phyloP scores from a whole-genome alignment of 305 asterid species.

The Coffea humblotiana region DNA sequence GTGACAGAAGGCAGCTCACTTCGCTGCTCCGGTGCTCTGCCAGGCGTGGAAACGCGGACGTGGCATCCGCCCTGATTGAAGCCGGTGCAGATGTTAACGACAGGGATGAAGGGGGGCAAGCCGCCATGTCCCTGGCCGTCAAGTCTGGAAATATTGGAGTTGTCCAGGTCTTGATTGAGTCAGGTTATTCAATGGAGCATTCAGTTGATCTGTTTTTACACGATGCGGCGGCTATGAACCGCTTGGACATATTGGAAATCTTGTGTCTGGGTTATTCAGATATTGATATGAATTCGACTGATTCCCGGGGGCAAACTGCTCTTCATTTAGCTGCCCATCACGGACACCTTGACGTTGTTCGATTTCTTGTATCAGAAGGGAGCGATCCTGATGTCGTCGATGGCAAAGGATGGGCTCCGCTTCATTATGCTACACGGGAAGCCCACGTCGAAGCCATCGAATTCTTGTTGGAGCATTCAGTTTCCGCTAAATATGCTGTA shows the following conservation, averaged over 20 bases:
- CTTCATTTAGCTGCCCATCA: conserved; percentile 54
- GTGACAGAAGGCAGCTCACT: conserved; percentile 45
- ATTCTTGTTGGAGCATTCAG: conserved; percentile 35
- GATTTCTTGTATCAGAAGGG: conserved; percentile 53
- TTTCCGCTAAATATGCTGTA: conserved; percentile 41
- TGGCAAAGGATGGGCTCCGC: conserved; percentile 46
- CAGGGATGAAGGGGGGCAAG: conserved; percentile 26
- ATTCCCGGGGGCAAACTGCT: conserved; percentile 48
- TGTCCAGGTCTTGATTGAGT: conserved; percentile 43
- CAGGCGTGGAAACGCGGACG: conserved; percentile 32
- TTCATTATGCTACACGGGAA: conserved; percentile 50
- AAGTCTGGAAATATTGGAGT: conserved; percentile 41
- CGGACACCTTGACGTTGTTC: conserved; percentile 47
- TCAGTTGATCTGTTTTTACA: conserved; percentile 45
- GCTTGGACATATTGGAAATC: conserved; percentile 53
- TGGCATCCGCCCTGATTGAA: conserved; percentile 45
- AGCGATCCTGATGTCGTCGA: conserved; percentile 41
- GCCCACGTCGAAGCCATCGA: conserved; percentile 44
- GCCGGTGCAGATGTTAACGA: conserved; percentile 62
- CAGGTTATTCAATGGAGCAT: conserved; percentile 38
- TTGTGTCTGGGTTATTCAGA: conserved; percentile 45
- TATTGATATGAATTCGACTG: conserved; percentile 44
- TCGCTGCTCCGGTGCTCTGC: conserved; percentile 48
- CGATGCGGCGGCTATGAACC: conserved; percentile 38
- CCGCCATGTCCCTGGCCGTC: conserved; percentile 40